phyloP scores from a whole-genome alignment of 148 eudicot species.

The Silene conica region DNA sequence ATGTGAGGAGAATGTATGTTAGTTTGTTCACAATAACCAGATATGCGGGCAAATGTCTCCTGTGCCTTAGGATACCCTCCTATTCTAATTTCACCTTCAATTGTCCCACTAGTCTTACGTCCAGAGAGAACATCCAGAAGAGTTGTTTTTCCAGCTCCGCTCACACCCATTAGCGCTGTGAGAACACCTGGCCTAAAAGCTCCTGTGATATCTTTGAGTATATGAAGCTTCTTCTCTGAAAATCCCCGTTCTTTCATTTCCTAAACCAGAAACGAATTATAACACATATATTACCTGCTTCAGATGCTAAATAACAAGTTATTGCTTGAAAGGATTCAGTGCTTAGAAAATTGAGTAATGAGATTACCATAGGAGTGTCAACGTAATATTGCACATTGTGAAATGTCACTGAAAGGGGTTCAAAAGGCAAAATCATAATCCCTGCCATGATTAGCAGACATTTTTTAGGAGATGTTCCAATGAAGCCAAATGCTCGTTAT shows the following conservation, averaged over 20 bases:
- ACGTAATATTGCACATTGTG: constrained; percentile 64
- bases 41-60: constrained; percentile 69
- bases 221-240: constrained; percentile 48
- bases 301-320: background rate
- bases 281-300: background rate
- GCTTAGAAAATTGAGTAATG: background rate
- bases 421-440: constrained; percentile 64
- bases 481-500: too few species aligned
- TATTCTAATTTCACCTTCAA: constrained; percentile 67
- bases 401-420: constrained; percentile 56
- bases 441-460: constrained; percentile 37
- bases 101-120: constrained; percentile 67
- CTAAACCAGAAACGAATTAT: constrained; percentile 26
- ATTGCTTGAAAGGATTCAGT: background rate
- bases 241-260: constrained; percentile 67
- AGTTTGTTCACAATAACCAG: constrained; percentile 83
- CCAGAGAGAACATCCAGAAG: constrained; percentile 85
- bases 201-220: constrained; percentile 63
- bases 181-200: constrained; percentile 72
- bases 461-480: background rate
- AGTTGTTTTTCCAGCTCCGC: constrained; percentile 94
- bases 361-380: constrained; percentile 57
- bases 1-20: constrained; percentile 79
- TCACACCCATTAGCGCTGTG: constrained; percentile 81
- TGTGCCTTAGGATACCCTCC: constrained; percentile 74